Base-by-base conservation (phyloP, 129 eudicot species). In the Saussurea involucrata region DNA sequence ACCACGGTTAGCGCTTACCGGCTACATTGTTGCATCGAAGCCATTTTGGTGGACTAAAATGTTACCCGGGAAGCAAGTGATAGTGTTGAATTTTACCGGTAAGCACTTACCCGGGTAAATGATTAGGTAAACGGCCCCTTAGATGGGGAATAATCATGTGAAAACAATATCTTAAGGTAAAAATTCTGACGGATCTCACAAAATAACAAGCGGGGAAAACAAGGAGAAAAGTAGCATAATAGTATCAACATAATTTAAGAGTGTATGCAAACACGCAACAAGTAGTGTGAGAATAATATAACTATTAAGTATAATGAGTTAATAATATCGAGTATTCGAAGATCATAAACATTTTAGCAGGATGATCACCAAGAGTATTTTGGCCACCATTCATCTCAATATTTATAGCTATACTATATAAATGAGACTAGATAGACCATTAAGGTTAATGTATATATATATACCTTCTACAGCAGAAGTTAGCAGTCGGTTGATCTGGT, bases 401-500 rank as follows among this genome's bases (percentile, higher is more conserved):
- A 44, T 44, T 40, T 11, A 60, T 11, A 8, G 5, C 21, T 32
- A 24, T 24, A 71, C 25, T 27, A 21, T 46, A 34, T 36, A 49
- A 37, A 21, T 3, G 20, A 6, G 27, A 37, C 68, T 29, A 72
- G 6, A 63, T 22, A 44, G 33, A 20, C 78, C 49, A 24, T 24
- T 32, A 53, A 21, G 21, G 27, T 64, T 63, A 24, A 2, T 34
- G 8, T 34, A 34, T 34, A 32, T 33, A 6, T 5, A 40, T 44
- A 1, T 46, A 64, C 57, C 58, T 44, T 64, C 60, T 78, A 57
- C 60, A 28, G 6, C 61, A 49, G 10, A 21, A 21, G 69, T 33
- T 68, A 49, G 66, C 53, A 49, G 12, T 33, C 55, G 12, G 24
- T 42, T 44, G 55, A 31, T 78, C 29, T 36, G 79, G 44, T 76